A percentile compares a stretch with the other conserved stretches of the same genome.
Conservation (phyloP, 768 basidiomycete species). For the Amanita brunnescens region DNA sequence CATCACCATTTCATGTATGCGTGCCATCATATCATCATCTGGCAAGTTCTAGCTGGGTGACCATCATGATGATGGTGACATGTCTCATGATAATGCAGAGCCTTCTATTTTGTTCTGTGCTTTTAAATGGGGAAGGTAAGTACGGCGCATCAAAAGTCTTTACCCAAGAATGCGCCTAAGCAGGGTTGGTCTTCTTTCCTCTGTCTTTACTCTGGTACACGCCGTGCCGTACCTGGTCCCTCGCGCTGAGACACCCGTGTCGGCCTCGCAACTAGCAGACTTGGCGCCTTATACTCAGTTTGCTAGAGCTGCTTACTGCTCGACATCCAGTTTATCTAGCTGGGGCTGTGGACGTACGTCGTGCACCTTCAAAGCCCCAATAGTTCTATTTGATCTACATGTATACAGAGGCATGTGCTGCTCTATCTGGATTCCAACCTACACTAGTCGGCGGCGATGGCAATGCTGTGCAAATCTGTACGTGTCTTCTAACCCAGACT, state of each 20-base stretch:
- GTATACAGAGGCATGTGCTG: conserved; percentile 29
- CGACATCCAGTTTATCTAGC: conserved; percentile 22
- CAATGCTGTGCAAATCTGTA: conserved; percentile 37
- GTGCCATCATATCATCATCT: too few species aligned
- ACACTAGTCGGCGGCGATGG: conserved; percentile 45
- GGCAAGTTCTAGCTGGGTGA: too few species aligned
- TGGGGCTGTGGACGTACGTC: conserved; percentile 39
- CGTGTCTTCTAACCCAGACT: conserved; percentile 9
- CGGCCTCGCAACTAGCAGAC: conserved; percentile 24
- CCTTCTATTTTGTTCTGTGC: too few species aligned
- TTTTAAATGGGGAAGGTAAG: too few species aligned
- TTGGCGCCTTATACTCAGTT: conserved; percentile 42
- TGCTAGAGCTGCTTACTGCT: conserved; percentile 48
- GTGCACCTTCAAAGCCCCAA: not conserved
- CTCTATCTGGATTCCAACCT: conserved; percentile 30
- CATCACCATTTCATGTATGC: too few species aligned
- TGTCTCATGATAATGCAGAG: too few species aligned
- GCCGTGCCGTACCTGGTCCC: too few species aligned
- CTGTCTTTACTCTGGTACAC: too few species aligned
- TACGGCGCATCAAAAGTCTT: too few species aligned
- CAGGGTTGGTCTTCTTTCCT: too few species aligned
- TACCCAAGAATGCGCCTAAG: too few species aligned
- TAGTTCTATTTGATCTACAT: not conserved
- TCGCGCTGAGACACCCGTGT: conserved; percentile 6
- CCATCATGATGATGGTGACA: too few species aligned